Conservation (phyloP, 2,329 filamentous ascomycete genomes). For the Polychaeton citri region DNA sequence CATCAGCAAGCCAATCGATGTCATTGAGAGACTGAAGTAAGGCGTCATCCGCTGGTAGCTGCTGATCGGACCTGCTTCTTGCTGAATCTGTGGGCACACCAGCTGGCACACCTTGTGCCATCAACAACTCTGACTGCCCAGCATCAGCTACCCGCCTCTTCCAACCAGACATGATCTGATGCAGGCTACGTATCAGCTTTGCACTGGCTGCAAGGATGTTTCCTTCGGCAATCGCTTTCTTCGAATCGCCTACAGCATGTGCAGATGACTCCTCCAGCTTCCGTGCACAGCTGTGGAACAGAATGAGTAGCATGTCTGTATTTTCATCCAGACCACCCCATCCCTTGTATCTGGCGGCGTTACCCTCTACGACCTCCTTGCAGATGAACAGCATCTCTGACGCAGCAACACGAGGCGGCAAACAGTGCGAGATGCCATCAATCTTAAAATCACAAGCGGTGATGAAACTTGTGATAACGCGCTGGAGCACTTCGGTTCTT, state of each 20-base stretch:
- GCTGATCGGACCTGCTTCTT: neutral
- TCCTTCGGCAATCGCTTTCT: slow-evolving; percentile 5
- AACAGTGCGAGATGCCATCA: slow-evolving; percentile 2
- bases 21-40: neutral
- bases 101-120: neutral
- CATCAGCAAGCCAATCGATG: neutral
- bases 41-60: neutral
- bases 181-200: slow-evolving; percentile 6
- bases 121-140: neutral
- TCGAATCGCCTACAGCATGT: neutral
- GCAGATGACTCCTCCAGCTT: slow-evolving; percentile 3
- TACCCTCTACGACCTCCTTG: slow-evolving; percentile 8
- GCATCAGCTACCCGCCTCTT: neutral
- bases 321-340: slow-evolving; percentile 8
- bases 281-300: slow-evolving; percentile 6
- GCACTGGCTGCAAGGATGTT: slow-evolving; percentile 6
- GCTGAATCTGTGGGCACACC: neutral
- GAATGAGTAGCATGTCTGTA: slow-evolving; percentile 5
- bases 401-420: slow-evolving; percentile 1
- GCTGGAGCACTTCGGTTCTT: slow-evolving; percentile 4
- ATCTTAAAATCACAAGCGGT: slow-evolving; percentile 1
- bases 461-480: slow-evolving; percentile 5
- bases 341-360: slow-evolving; percentile 8
- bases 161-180: slow-evolving; percentile 6
- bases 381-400: slow-evolving; percentile 3